Percentiles rank a stretch among this genome's conserved stretches.
These are phyloP conservation scores for Mimosa pudica DNA, from an alignment of 306 rosid genomes.

Conservation along the genomic window DNA sequence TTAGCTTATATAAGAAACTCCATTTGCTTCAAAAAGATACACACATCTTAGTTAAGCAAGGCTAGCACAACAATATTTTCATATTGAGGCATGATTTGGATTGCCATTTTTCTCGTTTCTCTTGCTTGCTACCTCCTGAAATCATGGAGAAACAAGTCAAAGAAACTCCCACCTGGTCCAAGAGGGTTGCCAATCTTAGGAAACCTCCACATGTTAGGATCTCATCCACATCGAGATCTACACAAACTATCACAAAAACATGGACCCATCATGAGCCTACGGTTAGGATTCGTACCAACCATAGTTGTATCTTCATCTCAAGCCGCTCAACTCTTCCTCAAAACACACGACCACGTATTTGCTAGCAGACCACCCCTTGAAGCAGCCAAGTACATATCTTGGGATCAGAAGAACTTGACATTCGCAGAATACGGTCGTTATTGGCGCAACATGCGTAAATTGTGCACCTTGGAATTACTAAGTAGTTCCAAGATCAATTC, in stretches of 20 bases:
- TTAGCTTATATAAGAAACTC: not conserved
- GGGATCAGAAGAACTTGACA: constrained; percentile 48
- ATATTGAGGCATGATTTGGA: constrained; percentile 11
- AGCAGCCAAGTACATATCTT: constrained; percentile 46
- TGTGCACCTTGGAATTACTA: constrained; percentile 65
- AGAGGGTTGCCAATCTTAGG: constrained; percentile 69
- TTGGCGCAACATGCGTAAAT: constrained; percentile 71
- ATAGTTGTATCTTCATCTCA: constrained; percentile 69
- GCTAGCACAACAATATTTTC: not conserved
- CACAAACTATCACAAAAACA: constrained; percentile 53
- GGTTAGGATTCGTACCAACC: constrained; percentile 55
- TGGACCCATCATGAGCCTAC: constrained; percentile 65
- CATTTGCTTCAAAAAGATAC: not conserved
- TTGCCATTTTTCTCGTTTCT: constrained; percentile 34
- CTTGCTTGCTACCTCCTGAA: constrained; percentile 42
- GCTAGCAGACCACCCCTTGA: constrained; percentile 60
- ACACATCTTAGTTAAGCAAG: not conserved
- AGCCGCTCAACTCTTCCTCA: constrained; percentile 70
- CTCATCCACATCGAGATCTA: constrained; percentile 54
- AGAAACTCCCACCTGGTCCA: constrained; percentile 70
- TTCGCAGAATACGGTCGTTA: constrained; percentile 58
- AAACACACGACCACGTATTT: constrained; percentile 60
- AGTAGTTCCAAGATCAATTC: constrained; percentile 51
- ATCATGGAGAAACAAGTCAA: constrained; percentile 35
- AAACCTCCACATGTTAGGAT: constrained; percentile 55